phyloP scores from a whole-genome alignment of 2,329 filamentous ascomycete species.

The Dryadomyces quercivorus region DNA sequence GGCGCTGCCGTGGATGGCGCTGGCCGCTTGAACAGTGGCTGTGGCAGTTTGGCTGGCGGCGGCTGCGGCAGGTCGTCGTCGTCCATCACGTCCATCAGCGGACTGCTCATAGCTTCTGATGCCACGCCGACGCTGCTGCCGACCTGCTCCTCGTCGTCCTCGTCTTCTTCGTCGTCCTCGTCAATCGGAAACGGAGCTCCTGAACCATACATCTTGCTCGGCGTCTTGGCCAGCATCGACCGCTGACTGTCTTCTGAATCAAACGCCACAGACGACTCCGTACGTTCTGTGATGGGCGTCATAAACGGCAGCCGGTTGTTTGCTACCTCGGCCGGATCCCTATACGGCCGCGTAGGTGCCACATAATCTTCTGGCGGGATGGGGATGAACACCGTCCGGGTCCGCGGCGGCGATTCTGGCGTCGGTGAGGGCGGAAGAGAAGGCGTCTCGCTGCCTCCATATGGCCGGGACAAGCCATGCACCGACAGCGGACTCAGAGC shows the following conservation, averaged over 20 bases:
- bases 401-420: constrained; percentile 34
- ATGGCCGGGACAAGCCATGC: background rate
- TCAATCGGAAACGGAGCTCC: background rate
- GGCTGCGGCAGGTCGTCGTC: constrained; percentile 14
- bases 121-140: background rate
- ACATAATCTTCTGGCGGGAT: constrained; percentile 80
- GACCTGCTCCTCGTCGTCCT: background rate
- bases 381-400: constrained; percentile 53
- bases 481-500: constrained; percentile 9
- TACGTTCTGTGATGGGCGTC: constrained; percentile 95
- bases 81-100: constrained; percentile 42
- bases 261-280: constrained; percentile 71
- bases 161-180: constrained; percentile 19
- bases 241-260: constrained; percentile 48
- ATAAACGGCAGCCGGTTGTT: constrained; percentile 94
- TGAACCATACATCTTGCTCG: constrained; percentile 40
- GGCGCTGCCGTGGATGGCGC: constrained; percentile 22
- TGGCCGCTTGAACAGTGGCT: constrained; percentile 32
- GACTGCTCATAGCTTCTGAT: constrained; percentile 33
- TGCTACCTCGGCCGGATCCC: constrained; percentile 65
- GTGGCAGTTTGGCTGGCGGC: constrained; percentile 17
- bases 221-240: constrained; percentile 57
- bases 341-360: constrained; percentile 65
- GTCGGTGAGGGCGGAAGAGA: constrained; percentile 5
- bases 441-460: background rate